Evolutionary conservation across 441 rosid species (phyloP), one percentile per base, ranked within the genome.

Genomic region (Erodium moschatum): DNA sequence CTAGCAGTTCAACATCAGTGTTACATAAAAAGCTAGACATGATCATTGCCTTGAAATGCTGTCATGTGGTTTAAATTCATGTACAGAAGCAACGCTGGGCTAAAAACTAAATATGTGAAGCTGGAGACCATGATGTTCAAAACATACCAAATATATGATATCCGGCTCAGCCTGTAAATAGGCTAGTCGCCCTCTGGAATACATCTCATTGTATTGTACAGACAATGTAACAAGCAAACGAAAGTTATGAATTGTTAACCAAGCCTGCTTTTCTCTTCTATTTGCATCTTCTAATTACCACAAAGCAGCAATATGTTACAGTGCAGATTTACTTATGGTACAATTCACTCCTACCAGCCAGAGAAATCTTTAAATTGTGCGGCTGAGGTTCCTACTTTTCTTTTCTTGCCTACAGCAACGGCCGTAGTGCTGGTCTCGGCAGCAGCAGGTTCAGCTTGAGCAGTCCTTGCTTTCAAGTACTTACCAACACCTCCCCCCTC

Each of bases 331-430:
- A 56, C 3, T 64, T 40, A 60, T 5, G 54, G 65, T 54, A 70
- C 73, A 74, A 64, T 67, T 33, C 70, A 72, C 67, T 60, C 54
- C 82, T 81, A 89, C 96, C 97, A 93, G 70, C 83, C 72, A 69
- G 97, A 94, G 81, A 94, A 91, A 81, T 91, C 86, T 69, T 81
- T 84, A 70, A 85, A 93, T 71, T 81, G 89, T 69, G 81, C 82
- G 2, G 72, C 71, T 18, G 89, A 74, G 69, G 67, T 79, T 68
- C 80, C 78, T 44, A 76, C 75, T 77, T 91, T 91, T 64, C 96
- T 78, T 76, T 89, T 93, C 87, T 88, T 94, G 69, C 81, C 42
- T 40, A 71, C 77, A 48, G 74, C 68, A 68, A 63, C 72, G 68
- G 76, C 73, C 50, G 86, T 64, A 48, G 74, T 56, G 72, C 75